A percentile compares a stretch with the other conserved stretches of the same genome.
Evolutionary conservation across 192 early-diverging fungal genomes (phyloP).

Genomic region (Phlyctochytrium bullatum): DNA sequence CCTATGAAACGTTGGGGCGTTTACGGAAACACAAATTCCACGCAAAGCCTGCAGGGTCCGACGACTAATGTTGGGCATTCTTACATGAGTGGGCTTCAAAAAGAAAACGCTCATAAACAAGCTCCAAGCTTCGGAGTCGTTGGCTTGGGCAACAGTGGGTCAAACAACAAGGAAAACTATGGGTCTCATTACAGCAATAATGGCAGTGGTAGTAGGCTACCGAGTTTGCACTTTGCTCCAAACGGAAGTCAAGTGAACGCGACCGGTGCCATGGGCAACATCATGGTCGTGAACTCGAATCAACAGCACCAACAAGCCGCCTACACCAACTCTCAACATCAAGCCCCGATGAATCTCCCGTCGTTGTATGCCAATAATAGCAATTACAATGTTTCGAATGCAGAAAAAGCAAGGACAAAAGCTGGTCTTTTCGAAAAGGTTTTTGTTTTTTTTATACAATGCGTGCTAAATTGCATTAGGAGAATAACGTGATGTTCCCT

Average conservation of each 20-base stretch:
- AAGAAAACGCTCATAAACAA: background rate
- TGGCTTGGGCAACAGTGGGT: background rate
- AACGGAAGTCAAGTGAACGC: background rate
- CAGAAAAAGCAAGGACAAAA: background rate
- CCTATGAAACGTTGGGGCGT: conserved; percentile 1
- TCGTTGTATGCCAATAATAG: background rate
- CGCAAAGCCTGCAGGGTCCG: background rate
- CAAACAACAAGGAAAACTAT: background rate
- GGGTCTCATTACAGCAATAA: background rate
- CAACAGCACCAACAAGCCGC: too few relatives aligned
- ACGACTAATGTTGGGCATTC: background rate
- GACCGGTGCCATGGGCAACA: background rate
- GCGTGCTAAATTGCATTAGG: background rate
- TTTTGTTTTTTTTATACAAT: background rate
- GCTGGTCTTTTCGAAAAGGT: background rate
- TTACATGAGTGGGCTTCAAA: background rate
- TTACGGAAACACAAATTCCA: background rate
- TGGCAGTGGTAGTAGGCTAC: background rate
- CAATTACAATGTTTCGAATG: background rate
- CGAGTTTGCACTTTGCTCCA: conserved; percentile 1
- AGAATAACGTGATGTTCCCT: background rate
- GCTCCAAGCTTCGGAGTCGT: background rate
- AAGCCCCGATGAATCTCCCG: background rate
- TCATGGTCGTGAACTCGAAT: background rate
- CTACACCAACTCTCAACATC: background rate